Percentiles rank a stretch among this genome's conserved stretches.
Conservation (phyloP, 129 eudicot genomes). For the Artemisia tridentata region DNA sequence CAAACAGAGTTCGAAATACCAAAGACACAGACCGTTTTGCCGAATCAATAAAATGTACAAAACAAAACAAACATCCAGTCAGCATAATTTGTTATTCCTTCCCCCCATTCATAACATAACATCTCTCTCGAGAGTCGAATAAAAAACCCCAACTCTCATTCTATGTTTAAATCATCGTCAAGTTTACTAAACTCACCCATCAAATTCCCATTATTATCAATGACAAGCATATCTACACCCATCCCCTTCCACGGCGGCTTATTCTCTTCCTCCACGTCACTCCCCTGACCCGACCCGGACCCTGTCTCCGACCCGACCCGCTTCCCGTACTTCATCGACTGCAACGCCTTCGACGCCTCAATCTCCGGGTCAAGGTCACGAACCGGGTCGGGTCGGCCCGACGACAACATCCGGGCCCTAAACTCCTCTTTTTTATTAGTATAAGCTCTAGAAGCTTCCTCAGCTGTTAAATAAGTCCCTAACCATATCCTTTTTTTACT, state of each 20-base stretch:
- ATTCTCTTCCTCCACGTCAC: slow-evolving; percentile 19
- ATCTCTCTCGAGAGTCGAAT: too few relatives aligned
- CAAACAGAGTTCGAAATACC: slow-evolving; percentile 6
- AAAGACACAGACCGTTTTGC: slow-evolving; percentile 26
- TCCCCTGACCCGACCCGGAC: not conserved
- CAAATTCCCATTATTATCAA: slow-evolving; percentile 37
- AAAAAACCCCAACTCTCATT: too few relatives aligned
- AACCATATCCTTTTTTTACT: slow-evolving; percentile 31
- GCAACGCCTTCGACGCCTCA: too few relatives aligned
- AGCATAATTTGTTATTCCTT: too few relatives aligned
- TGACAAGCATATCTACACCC: slow-evolving; percentile 29
- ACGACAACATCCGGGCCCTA: not conserved
- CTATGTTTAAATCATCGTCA: slow-evolving; percentile 37
- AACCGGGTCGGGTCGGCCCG: not conserved
- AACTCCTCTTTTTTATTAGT: slow-evolving; percentile 29
- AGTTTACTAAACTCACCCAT: slow-evolving; percentile 39
- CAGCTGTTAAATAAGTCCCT: slow-evolving; percentile 37
- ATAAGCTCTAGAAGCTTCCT: slow-evolving; percentile 35
- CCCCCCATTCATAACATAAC: too few relatives aligned
- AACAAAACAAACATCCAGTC: not conserved
- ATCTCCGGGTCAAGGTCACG: too few relatives aligned
- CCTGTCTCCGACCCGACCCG: not conserved
- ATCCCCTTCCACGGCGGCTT: slow-evolving; percentile 37
- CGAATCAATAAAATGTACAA: slow-evolving; percentile 38
- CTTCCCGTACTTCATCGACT: too few relatives aligned